Evolutionary conservation across 78 protist genomes (phyloP).

Genomic region (Dictyostelium firmibasis): DNA sequence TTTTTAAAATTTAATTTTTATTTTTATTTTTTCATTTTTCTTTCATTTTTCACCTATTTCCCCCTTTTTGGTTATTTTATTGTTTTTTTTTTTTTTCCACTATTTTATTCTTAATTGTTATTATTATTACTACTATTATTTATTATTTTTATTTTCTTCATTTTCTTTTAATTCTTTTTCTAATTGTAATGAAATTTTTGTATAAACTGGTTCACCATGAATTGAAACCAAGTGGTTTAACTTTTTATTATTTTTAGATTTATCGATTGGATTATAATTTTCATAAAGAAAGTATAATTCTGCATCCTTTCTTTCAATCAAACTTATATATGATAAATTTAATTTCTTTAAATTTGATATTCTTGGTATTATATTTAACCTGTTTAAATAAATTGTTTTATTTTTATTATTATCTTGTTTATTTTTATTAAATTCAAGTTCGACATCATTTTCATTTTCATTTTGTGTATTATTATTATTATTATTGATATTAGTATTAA

Average conservation of each 20-base stretch:
- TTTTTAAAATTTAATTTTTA: no score
- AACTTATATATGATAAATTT: conserved; percentile 39
- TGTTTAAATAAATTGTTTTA: background rate
- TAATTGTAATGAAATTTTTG: background rate
- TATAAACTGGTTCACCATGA: conserved; percentile 1
- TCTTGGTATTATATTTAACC: conserved; percentile 50
- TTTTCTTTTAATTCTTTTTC: background rate
- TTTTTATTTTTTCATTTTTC: no score
- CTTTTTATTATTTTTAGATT: background rate
- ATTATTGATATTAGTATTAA: background rate
- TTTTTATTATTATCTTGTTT: background rate
- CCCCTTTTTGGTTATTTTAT: background rate
- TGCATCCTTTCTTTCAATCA: conserved; percentile 42
- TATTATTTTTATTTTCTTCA: no score
- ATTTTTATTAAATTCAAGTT: background rate
- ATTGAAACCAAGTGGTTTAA: background rate
- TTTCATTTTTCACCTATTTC: no score
- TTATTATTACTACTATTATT: no score
- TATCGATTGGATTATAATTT: conserved; percentile 2
- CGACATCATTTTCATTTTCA: background rate
- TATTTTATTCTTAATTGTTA: background rate
- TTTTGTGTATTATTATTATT: background rate
- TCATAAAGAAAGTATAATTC: conserved; percentile 36
- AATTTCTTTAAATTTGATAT: conserved; percentile 7
- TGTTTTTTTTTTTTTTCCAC: background rate